Evolutionary conservation across 805 yeast species (phyloP).

Genomic region (Hemisphaericaspora nanyangensis): DNA sequence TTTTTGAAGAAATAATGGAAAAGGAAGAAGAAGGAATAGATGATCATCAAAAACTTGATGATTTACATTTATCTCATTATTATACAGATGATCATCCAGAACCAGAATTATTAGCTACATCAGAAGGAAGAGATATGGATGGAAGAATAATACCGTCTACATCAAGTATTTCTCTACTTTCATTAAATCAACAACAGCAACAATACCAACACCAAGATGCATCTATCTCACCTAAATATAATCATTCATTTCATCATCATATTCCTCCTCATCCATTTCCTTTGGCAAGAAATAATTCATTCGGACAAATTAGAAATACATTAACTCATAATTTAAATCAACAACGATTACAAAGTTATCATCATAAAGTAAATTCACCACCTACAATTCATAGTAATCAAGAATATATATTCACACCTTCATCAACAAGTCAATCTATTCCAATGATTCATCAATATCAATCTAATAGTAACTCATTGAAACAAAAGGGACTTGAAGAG

Average conservation of each 20-base stretch:
- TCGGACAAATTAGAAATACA: conserved; percentile 11
- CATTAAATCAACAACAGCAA: conserved; percentile 24
- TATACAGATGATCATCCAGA: conserved; percentile 38
- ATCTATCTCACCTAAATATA: conserved; percentile 2
- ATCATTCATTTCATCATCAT: neutral
- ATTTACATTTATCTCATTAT: neutral
- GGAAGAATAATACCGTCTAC: conserved; percentile 42
- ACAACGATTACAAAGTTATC: conserved; percentile 36
- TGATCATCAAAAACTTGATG: neutral
- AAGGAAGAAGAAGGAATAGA: neutral
- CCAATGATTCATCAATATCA: neutral
- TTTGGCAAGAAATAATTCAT: conserved; percentile 4
- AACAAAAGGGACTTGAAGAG: neutral
- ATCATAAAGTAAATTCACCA: conserved; percentile 30
- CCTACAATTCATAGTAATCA: conserved; percentile 9
- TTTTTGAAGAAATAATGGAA: conserved; percentile 6
- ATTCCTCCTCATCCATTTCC: conserved; percentile 3
- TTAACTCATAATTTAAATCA: conserved; percentile 21
- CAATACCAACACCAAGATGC: conserved; percentile 11
- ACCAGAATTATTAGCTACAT: conserved; percentile 39
- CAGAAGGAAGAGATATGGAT: conserved; percentile 38
- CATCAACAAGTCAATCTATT: conserved; percentile 1
- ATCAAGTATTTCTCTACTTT: conserved; percentile 37
- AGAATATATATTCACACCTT: neutral
- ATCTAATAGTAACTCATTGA: neutral